A percentile compares a stretch with the other conserved stretches of the same genome.
Conservation (phyloP, 2,329 filamentous ascomycete species). For the Aulographum hederae region DNA sequence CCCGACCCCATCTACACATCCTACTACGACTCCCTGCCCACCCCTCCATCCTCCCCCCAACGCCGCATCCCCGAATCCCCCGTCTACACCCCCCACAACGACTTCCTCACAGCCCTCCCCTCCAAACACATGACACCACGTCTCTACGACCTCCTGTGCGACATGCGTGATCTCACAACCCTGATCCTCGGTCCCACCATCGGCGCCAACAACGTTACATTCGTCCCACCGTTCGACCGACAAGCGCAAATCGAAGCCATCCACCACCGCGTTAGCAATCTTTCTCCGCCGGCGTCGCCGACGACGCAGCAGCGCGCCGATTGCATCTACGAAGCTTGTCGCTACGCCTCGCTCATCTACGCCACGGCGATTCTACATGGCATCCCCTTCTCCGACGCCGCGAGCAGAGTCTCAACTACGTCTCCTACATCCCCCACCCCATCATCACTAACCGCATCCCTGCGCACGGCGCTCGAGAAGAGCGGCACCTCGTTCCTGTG, state of each 20-base stretch:
- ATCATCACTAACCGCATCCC: conserved; percentile 5
- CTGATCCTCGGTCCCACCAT: conserved; percentile 13
- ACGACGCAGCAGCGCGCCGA: conserved; percentile 5
- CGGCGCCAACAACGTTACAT: conserved; percentile 1
- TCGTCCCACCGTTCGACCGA: conserved; percentile 2
- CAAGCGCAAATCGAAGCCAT: conserved; percentile 7
- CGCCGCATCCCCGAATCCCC: conserved; percentile 9
- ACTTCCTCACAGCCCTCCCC: conserved; percentile 12
- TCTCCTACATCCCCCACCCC: neutral
- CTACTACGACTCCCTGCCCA: neutral
- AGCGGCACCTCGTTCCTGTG: conserved; percentile 15
- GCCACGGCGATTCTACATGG: conserved; percentile 12
- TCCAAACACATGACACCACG: conserved; percentile 7
- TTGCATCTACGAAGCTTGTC: conserved; percentile 18
- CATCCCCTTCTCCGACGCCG: neutral
- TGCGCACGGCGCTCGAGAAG: conserved; percentile 12
- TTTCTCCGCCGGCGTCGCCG: conserved; percentile 1
- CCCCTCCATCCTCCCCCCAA: neutral
- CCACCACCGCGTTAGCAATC: conserved; percentile 3
- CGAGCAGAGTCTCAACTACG: neutral
- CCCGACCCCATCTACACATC: too few relatives aligned
- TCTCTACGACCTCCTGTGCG: conserved; percentile 11
- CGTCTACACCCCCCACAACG: conserved; percentile 13
- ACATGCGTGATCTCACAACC: conserved; percentile 14
- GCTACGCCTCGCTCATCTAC: conserved; percentile 14